Percentiles rank a stretch among this genome's conserved stretches.
Conservation (phyloP, 495 filamentous ascomycete species). For the Parathielavia hyrcaniae region DNA sequence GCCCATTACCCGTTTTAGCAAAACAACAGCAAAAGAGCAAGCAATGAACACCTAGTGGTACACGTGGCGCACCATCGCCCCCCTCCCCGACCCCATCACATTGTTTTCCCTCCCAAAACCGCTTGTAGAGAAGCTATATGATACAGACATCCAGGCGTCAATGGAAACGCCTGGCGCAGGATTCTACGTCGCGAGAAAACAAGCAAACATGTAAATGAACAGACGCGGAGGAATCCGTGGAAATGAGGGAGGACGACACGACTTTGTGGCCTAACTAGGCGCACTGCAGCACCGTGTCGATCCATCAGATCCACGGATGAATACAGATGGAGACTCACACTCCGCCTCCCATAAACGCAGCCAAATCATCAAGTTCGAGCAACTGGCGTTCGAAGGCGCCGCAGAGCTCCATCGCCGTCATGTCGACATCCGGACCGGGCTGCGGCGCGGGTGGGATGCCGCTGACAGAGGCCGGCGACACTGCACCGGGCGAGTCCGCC, state of each 20-base stretch:
- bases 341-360: slow-evolving; percentile 49
- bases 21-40: not conserved
- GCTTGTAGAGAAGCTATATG: too few relatives aligned
- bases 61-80: not conserved
- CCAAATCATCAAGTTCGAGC: slow-evolving; percentile 46
- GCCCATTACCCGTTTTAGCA: not conserved
- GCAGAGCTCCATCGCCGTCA: slow-evolving; percentile 47
- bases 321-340: slow-evolving; percentile 33
- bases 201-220: too few relatives aligned
- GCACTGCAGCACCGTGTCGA: slow-evolving; percentile 15
- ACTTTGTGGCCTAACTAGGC: slow-evolving; percentile 20
- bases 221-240: too few relatives aligned
- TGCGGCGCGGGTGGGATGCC: slow-evolving; percentile 13
- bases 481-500: slow-evolving; percentile 37
- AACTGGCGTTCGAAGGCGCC: slow-evolving; percentile 46
- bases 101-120: too few relatives aligned
- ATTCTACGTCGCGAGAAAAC: too few relatives aligned
- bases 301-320: not conserved
- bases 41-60: not conserved
- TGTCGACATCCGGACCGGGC: slow-evolving; percentile 34
- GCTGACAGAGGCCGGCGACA: slow-evolving; percentile 27
- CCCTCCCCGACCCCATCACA: not conserved
- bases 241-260: not conserved
- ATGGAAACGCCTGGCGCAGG: too few relatives aligned
- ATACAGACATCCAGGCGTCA: too few relatives aligned